phyloP scores from a whole-genome alignment of 306 rosid species.

The Comarum palustre region DNA sequence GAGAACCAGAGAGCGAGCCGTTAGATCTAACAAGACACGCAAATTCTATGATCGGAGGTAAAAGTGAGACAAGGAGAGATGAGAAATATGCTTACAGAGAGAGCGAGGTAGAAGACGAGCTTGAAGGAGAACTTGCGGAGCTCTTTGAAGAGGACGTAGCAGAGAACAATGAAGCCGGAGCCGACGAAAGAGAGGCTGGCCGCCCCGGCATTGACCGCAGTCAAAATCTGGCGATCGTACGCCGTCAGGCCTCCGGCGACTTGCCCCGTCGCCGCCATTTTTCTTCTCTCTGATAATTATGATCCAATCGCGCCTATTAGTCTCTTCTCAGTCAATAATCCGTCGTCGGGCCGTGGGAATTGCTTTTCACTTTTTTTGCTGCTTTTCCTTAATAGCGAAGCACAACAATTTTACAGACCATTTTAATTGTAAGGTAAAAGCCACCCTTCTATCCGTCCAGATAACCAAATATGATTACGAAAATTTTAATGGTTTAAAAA shows the following conservation, averaged over 20 bases:
- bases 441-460: too few relatives aligned
- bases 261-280: slow-evolving; percentile 49
- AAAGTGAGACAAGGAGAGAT: slow-evolving; percentile 6
- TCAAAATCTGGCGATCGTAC: slow-evolving; percentile 56
- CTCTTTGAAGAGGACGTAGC: slow-evolving; percentile 96
- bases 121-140: slow-evolving; percentile 98
- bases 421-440: too few relatives aligned
- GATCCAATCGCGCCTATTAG: slow-evolving; percentile 15
- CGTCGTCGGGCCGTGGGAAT: too few relatives aligned
- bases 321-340: background rate
- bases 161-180: slow-evolving; percentile 82
- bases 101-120: slow-evolving; percentile 97
- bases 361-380: too few relatives aligned
- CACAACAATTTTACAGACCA: background rate
- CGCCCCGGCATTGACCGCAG: slow-evolving; percentile 65
- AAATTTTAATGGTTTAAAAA: too few relatives aligned
- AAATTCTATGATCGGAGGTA: background rate
- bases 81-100: slow-evolving; percentile 52
- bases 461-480: too few relatives aligned
- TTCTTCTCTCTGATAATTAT: background rate
- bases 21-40: slow-evolving; percentile 23
- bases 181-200: slow-evolving; percentile 86
- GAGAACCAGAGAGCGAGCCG: background rate
- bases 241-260: slow-evolving; percentile 49
- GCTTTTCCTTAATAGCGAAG: too few relatives aligned